A percentile compares a stretch with the other conserved stretches of the same genome.
Evolutionary conservation across 768 basidiomycete species (phyloP).

Genomic region (Candolleomyces aberdarensis): DNA sequence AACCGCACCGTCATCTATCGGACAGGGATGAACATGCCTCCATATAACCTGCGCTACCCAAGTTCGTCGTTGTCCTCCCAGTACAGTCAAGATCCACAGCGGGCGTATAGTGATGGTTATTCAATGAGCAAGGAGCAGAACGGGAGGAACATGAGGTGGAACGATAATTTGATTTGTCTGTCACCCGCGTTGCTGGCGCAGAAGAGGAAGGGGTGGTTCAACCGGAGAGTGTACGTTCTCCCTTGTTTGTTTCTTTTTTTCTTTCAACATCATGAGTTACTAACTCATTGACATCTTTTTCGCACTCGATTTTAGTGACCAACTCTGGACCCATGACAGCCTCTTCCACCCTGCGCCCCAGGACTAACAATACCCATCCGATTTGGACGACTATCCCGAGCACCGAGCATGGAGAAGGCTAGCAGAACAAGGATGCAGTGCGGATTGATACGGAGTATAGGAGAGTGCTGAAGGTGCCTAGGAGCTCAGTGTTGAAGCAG

Average conservation of each 20-base stretch:
- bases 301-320: constrained; percentile 50
- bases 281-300: constrained; percentile 9
- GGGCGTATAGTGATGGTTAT: neutral
- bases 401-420: constrained; percentile 68
- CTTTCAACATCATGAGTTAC: neutral
- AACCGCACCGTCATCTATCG: constrained; percentile 44
- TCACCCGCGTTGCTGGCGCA: constrained; percentile 62
- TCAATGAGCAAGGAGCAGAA: constrained; percentile 11
- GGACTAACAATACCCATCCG: constrained; percentile 64
- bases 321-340: constrained; percentile 84
- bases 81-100: neutral
- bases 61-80: too few relatives aligned
- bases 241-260: too few relatives aligned
- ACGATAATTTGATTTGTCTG: constrained; percentile 69
- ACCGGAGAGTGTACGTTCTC: constrained; percentile 63
- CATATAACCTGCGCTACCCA: too few relatives aligned
- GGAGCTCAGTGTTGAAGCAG: constrained; percentile 69
- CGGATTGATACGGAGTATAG: constrained; percentile 78
- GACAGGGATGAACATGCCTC: constrained; percentile 34
- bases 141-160: constrained; percentile 60
- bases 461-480: constrained; percentile 66
- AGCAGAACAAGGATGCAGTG: constrained; percentile 84
- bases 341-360: constrained; percentile 53
- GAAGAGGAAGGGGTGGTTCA: constrained; percentile 76
- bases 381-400: constrained; percentile 72